Conservation (phyloP, 73 alveolate species). For the Uronychia binucleata region DNA sequence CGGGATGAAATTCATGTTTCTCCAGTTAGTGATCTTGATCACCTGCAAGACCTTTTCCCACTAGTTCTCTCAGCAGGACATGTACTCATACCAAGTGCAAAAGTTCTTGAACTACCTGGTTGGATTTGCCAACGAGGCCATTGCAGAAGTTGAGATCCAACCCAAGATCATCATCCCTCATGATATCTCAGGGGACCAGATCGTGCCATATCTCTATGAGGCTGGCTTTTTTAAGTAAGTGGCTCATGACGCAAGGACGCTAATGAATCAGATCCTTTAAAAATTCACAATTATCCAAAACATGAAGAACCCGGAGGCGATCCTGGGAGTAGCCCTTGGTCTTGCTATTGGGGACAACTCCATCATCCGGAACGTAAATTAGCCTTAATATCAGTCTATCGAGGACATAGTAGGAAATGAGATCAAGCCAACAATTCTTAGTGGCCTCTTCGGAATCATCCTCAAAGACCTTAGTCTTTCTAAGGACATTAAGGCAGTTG, state of each 20-base stretch:
- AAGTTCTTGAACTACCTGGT: background rate
- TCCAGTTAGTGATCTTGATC: background rate
- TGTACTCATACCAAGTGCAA: background rate
- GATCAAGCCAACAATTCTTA: background rate
- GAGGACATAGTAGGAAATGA: background rate
- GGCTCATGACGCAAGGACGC: conserved; percentile 6
- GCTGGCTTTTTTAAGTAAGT: conserved; percentile 21
- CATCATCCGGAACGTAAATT: background rate
- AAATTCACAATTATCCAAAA: background rate
- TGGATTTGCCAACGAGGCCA: background rate
- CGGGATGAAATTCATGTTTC: background rate
- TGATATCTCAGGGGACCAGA: background rate
- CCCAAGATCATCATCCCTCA: background rate
- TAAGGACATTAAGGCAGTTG: conserved; percentile 12
- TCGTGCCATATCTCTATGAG: background rate
- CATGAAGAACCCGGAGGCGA: conserved; percentile 20
- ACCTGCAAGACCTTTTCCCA: background rate
- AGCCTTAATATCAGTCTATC: background rate
- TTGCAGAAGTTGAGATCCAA: background rate
- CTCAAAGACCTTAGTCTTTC: conserved; percentile 11
- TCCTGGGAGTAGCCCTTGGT: conserved; percentile 25
- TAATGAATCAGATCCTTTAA: background rate
- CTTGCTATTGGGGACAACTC: conserved; percentile 1
- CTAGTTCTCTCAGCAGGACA: background rate
- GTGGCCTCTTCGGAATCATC: conserved; percentile 21